These are phyloP conservation scores for Fusarium mangiferae DNA, from an alignment of 2,329 filamentous ascomycete species.

Conservation along the genomic window DNA sequence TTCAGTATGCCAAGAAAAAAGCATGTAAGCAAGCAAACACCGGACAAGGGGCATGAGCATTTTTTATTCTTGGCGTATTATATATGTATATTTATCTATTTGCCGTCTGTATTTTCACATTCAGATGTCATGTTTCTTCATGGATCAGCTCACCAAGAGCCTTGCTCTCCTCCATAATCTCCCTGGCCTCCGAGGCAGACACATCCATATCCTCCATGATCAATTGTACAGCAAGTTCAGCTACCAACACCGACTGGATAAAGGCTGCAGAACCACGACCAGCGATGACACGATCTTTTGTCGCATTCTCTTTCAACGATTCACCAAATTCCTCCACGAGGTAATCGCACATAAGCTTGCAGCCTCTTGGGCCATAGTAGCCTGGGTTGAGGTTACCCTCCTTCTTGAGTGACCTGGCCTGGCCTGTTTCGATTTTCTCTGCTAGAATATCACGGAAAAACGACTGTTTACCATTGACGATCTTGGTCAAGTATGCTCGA, in stretches of 20 bases:
- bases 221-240: conserved; percentile 69
- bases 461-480: conserved; percentile 70
- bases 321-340: conserved; percentile 70
- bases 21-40: not conserved
- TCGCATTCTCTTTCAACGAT: conserved; percentile 69
- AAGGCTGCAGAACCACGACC: conserved; percentile 74
- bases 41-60: not conserved
- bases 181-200: conserved; percentile 55
- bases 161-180: conserved; percentile 73
- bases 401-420: conserved; percentile 67
- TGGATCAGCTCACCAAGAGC: conserved; percentile 74
- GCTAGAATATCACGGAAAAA: conserved; percentile 69
- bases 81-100: not conserved
- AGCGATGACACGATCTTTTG: conserved; percentile 73
- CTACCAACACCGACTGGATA: conserved; percentile 80
- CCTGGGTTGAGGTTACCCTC: conserved; percentile 74
- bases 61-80: conserved; percentile 22
- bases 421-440: conserved; percentile 64
- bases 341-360: conserved; percentile 76
- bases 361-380: conserved; percentile 84
- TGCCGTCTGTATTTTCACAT: not conserved
- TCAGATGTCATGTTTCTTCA: conserved; percentile 58
- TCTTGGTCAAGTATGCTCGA: conserved; percentile 62
- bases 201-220: conserved; percentile 67
- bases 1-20: not conserved